A percentile compares a stretch with the other conserved stretches of the same genome.
Evolutionary conservation across 805 yeast genomes (phyloP).

Genomic region (Lachancea sp.): DNA sequence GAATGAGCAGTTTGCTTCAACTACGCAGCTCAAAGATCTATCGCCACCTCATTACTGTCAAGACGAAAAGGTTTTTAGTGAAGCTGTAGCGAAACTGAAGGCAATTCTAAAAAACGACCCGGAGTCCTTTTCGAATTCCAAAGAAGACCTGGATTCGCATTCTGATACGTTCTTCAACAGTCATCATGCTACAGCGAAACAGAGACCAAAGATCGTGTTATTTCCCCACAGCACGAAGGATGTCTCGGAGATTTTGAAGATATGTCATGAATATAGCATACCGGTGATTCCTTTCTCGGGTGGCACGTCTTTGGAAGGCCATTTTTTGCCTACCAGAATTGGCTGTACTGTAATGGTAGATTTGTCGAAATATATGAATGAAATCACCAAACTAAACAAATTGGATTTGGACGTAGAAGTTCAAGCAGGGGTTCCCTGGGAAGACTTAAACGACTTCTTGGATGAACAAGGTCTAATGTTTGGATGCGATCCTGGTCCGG

Average conservation of each 20-base stretch:
- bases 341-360: constrained; percentile 61
- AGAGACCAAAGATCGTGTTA: constrained; percentile 52
- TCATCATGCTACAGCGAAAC: constrained; percentile 54
- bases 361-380: constrained; percentile 48
- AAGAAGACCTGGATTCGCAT: constrained; percentile 43
- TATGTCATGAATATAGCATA: constrained; percentile 52
- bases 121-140: constrained; percentile 28
- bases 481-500: constrained; percentile 78
- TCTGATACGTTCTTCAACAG: constrained; percentile 57
- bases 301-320: constrained; percentile 79
- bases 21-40: constrained; percentile 18
- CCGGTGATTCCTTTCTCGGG: constrained; percentile 79
- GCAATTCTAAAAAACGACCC: constrained; percentile 34
- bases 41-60: constrained; percentile 27
- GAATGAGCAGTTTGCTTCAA: constrained; percentile 9
- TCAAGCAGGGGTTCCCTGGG: constrained; percentile 80
- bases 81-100: constrained; percentile 40
- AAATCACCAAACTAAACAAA: constrained; percentile 48
- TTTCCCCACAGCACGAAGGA: constrained; percentile 63
- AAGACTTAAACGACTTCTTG: constrained; percentile 51
- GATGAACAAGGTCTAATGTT: constrained; percentile 48
- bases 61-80: constrained; percentile 35
- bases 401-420: constrained; percentile 66
- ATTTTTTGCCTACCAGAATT: constrained; percentile 61
- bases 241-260: constrained; percentile 55